Conservation (phyloP, 352 stramenopile species). For the Phytopythium kandeliae region DNA sequence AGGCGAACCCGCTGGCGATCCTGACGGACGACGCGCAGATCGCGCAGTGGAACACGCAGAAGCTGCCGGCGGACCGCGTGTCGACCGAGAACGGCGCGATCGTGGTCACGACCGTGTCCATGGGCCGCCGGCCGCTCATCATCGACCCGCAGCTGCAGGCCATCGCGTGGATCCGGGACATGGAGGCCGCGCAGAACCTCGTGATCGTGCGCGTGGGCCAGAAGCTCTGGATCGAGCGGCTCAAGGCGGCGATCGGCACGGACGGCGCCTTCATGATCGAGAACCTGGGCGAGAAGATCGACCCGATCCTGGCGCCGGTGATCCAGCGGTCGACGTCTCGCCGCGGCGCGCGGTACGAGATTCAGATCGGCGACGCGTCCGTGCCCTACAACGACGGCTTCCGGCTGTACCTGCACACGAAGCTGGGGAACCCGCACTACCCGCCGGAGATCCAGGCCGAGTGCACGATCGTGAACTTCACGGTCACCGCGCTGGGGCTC, state of each 20-base stretch:
- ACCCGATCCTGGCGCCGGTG: conserved; percentile 90
- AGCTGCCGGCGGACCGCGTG: conserved; percentile 90
- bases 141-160: conserved; percentile 94
- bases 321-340: conserved; percentile 94
- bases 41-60: conserved; percentile 92
- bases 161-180: conserved; percentile 92
- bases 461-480: conserved; percentile 95
- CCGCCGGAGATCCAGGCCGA: conserved; percentile 94
- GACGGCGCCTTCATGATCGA: conserved; percentile 93
- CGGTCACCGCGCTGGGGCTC: conserved; percentile 88
- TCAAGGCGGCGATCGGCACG: conserved; percentile 92
- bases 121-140: conserved; percentile 88
- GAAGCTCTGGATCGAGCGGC: conserved; percentile 92
- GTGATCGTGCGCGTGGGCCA: conserved; percentile 94
- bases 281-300: conserved; percentile 93
- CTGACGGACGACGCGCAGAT: conserved; percentile 91
- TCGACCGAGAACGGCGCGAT: conserved; percentile 93
- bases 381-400: conserved; percentile 94
- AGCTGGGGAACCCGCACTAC: conserved; percentile 93
- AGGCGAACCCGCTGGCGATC: conserved; percentile 87
- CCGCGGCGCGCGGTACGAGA: conserved; percentile 89
- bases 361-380: conserved; percentile 93
- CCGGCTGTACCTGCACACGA: conserved; percentile 93
- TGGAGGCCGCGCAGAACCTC: conserved; percentile 88
- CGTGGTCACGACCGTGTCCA: conserved; percentile 87